phyloP scores from a whole-genome alignment of 345 rosid species.

The Populus ilicifolia region DNA sequence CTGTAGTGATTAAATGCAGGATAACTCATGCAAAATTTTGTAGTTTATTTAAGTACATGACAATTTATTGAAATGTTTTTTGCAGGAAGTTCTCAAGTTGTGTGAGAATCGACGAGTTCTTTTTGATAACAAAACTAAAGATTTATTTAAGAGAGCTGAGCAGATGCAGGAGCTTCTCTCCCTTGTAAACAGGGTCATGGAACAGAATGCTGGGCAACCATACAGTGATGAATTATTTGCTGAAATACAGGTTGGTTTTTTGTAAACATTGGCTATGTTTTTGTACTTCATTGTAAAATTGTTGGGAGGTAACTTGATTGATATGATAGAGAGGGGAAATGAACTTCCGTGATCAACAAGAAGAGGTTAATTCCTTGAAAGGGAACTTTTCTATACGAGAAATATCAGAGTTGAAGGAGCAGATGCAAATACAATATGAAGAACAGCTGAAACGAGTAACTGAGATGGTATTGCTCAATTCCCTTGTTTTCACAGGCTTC shows the following conservation, averaged over 20 bases:
- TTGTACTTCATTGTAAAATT: not conserved
- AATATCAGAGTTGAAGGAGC: constrained; percentile 56
- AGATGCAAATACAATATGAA: constrained; percentile 56
- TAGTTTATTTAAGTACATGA: not conserved
- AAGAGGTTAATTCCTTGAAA: constrained; percentile 49
- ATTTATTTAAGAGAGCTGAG: constrained; percentile 45
- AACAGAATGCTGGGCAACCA: constrained; percentile 64
- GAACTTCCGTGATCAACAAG: constrained; percentile 65
- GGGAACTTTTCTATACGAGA: constrained; percentile 51
- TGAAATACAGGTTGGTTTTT: constrained; percentile 52
- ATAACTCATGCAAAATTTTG: not conserved
- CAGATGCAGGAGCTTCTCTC: constrained; percentile 67
- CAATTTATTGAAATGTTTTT: not conserved
- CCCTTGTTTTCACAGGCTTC: not conserved
- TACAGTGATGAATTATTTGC: constrained; percentile 69
- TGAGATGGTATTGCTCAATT: constrained; percentile 43
- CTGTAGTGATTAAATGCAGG: not conserved
- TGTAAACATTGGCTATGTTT: not conserved
- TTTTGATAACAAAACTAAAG: constrained; percentile 78
- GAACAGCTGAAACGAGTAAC: constrained; percentile 60
- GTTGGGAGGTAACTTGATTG: not conserved
- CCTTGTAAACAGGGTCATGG: constrained; percentile 48
- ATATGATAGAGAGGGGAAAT: constrained; percentile 55
- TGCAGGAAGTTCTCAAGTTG: constrained; percentile 59
- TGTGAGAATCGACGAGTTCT: constrained; percentile 60